Conservation (phyloP, 1,139 yeast species). For the Candida tropicalis region DNA sequence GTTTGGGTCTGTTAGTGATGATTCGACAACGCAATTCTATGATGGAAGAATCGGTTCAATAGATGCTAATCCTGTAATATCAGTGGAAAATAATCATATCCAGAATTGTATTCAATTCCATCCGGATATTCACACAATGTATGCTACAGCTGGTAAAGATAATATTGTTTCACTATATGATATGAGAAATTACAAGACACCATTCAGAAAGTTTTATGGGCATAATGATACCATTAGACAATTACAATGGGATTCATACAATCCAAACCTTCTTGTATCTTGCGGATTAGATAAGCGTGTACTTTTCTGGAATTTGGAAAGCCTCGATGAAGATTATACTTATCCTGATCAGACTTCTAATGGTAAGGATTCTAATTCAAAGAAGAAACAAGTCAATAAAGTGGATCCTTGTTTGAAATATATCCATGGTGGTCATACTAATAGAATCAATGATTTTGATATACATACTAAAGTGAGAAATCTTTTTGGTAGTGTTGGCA, state of each 20-base stretch:
- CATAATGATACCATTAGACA: constrained; percentile 48
- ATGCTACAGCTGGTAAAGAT: constrained; percentile 59
- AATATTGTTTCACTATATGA: constrained; percentile 53
- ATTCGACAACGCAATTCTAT: constrained; percentile 62
- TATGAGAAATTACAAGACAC: constrained; percentile 47
- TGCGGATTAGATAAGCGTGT: constrained; percentile 55
- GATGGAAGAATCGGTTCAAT: constrained; percentile 53
- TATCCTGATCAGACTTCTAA: constrained; percentile 31
- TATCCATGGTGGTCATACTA: constrained; percentile 64
- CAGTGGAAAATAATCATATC: constrained; percentile 44
- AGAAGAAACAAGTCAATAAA: constrained; percentile 25
- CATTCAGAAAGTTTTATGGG: constrained; percentile 53
- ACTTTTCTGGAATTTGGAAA: constrained; percentile 52
- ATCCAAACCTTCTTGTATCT: constrained; percentile 43
- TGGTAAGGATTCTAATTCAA: constrained; percentile 5
- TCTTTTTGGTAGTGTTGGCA: constrained; percentile 51
- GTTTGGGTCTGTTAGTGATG: constrained; percentile 78
- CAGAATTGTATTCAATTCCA: constrained; percentile 55
- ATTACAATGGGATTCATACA: constrained; percentile 40
- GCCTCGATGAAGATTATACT: constrained; percentile 46
- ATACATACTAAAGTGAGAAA: constrained; percentile 50
- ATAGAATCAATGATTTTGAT: constrained; percentile 51
- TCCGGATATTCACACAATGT: constrained; percentile 43
- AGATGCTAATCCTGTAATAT: constrained; percentile 43
- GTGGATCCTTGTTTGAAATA: constrained; percentile 63